A percentile compares a stretch with the other conserved stretches of the same genome.
These are phyloP conservation scores for Cardamine chenopodiifolia DNA, from an alignment of 345 rosid species.

Conservation along the genomic window DNA sequence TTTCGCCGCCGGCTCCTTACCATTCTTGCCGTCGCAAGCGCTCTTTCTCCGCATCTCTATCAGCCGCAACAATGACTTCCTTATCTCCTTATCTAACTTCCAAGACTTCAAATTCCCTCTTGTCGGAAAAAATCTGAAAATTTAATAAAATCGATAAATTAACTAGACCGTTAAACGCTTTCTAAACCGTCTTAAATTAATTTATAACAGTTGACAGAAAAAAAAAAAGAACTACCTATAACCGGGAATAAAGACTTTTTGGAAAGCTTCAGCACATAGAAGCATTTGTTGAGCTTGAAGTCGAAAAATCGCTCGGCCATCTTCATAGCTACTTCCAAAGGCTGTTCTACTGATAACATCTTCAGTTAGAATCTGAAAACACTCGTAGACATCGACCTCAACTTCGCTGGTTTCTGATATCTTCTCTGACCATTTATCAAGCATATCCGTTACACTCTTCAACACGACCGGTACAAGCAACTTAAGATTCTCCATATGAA, in stretches of 20 bases:
- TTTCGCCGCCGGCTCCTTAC: constrained; percentile 38
- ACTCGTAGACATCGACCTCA: constrained; percentile 62
- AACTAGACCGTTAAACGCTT: not conserved
- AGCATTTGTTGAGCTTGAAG: constrained; percentile 75
- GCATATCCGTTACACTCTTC: constrained; percentile 54
- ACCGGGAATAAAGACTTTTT: constrained; percentile 71
- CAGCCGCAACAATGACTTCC: constrained; percentile 60
- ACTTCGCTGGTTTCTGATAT: constrained; percentile 44
- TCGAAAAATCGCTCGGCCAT: constrained; percentile 72
- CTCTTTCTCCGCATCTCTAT: constrained; percentile 52
- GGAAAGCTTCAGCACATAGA: constrained; percentile 70
- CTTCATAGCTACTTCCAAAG: constrained; percentile 77
- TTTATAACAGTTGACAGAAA: too few species aligned
- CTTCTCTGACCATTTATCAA: constrained; percentile 58
- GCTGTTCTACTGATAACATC: constrained; percentile 78
- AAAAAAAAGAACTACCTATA: constrained; percentile 46
- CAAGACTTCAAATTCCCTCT: constrained; percentile 67
- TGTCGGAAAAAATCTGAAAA: constrained; percentile 68
- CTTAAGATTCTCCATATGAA: constrained; percentile 82
- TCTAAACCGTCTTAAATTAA: not conserved
- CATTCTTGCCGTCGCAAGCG: not conserved
- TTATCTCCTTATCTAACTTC: constrained; percentile 70
- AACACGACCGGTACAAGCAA: constrained; percentile 61
- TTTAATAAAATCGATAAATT: not conserved
- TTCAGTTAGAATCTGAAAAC: constrained; percentile 70